A percentile compares a stretch with the other conserved stretches of the same genome.
phyloP scores from a whole-genome alignment of 2,329 filamentous ascomycete species.

The Tolypocladium inflatum region DNA sequence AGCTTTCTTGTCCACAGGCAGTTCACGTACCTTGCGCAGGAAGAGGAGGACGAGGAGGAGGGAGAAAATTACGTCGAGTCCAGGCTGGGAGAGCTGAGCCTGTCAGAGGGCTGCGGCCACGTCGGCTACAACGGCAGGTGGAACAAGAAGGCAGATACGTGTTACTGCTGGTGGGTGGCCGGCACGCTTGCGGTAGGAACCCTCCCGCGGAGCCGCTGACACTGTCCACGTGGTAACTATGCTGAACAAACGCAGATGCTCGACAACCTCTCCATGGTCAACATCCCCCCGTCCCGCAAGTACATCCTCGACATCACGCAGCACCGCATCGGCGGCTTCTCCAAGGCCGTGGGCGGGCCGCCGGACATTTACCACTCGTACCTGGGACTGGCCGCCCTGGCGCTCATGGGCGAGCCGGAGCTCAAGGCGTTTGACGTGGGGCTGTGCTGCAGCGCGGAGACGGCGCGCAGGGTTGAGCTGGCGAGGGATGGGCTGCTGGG shows the following conservation, averaged over 20 bases:
- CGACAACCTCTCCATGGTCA: constrained; percentile 46
- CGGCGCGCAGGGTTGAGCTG: constrained; percentile 37
- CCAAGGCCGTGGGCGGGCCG: constrained; percentile 57
- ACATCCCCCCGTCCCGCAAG: constrained; percentile 50
- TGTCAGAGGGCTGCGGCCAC: constrained; percentile 27
- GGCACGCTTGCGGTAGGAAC: constrained; percentile 45
- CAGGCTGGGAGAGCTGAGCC: constrained; percentile 22
- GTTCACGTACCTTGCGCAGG: constrained; percentile 45
- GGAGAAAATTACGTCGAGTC: constrained; percentile 27
- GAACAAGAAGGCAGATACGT: constrained; percentile 91
- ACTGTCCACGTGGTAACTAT: background rate
- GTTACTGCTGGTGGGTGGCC: constrained; percentile 88
- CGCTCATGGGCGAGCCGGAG: constrained; percentile 59
- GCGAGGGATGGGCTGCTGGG: constrained; percentile 31
- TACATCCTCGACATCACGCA: constrained; percentile 83
- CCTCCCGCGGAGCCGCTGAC: constrained; percentile 22
- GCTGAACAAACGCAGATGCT: constrained; percentile 39
- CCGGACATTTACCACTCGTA: constrained; percentile 85
- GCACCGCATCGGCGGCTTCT: constrained; percentile 74
- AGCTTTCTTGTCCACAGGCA: constrained; percentile 58
- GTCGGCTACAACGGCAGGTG: constrained; percentile 82
- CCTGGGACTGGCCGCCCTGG: constrained; percentile 72
- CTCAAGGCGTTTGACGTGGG: constrained; percentile 64
- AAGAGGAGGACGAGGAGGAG: constrained; percentile 35
- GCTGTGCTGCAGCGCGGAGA: constrained; percentile 62